A percentile compares a stretch with the other conserved stretches of the same genome.
Evolutionary conservation across 2,329 filamentous ascomycete genomes (phyloP).

Genomic region (Reticulascus tulasneorum): DNA sequence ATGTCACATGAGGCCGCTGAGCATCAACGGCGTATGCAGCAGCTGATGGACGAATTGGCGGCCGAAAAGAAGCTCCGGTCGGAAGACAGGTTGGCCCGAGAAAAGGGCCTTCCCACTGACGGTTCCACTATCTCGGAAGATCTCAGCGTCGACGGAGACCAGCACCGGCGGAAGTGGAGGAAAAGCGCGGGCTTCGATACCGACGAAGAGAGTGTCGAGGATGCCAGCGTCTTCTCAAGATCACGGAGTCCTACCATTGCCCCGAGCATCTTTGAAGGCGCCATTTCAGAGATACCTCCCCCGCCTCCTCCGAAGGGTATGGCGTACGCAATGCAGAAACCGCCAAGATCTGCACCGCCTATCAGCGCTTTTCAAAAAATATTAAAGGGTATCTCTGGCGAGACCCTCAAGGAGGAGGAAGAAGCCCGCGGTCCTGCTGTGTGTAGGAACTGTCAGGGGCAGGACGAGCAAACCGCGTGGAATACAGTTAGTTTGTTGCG

Average conservation of each 20-base stretch:
- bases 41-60: constrained; percentile 46
- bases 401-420: constrained; percentile 22
- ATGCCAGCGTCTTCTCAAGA: constrained; percentile 57
- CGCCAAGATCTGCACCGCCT: constrained; percentile 21
- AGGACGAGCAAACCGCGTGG: constrained; percentile 58
- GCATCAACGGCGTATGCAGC: constrained; percentile 47
- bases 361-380: constrained; percentile 35
- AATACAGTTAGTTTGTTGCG: constrained; percentile 59
- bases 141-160: constrained; percentile 50
- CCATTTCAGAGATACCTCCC: constrained; percentile 9
- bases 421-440: constrained; percentile 17
- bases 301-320: constrained; percentile 7
- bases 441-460: constrained; percentile 56
- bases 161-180: constrained; percentile 36
- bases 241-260: constrained; percentile 53
- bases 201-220: constrained; percentile 48
- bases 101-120: constrained; percentile 25
- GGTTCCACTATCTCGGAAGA: constrained; percentile 47
- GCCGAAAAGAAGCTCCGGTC: constrained; percentile 45
- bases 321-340: constrained; percentile 11
- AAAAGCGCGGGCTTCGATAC: constrained; percentile 41
- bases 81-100: constrained; percentile 31
- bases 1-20: constrained; percentile 51
- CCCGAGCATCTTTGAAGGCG: constrained; percentile 27
- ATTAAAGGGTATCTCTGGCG: constrained; percentile 37